A percentile compares a stretch with the other conserved stretches of the same genome.
phyloP scores from a whole-genome alignment of 169 alveolate genomes.

The Cryptosporidium bovis region DNA sequence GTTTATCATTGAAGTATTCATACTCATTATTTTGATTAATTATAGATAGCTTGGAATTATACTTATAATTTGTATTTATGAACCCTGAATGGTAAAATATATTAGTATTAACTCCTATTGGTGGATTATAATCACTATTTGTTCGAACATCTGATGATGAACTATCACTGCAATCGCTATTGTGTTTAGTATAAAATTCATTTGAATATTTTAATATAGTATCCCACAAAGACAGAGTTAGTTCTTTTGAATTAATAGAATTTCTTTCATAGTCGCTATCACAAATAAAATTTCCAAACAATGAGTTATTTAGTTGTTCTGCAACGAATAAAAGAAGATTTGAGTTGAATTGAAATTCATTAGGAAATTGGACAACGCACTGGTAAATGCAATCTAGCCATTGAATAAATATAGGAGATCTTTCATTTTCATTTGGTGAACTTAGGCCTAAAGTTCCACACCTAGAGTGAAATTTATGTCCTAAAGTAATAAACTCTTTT shows the following conservation, averaged over 20 bases:
- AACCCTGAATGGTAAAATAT: slow-evolving; percentile 18
- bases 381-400: slow-evolving; percentile 87
- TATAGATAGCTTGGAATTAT: background rate
- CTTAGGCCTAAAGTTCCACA: slow-evolving; percentile 81
- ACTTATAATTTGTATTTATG: slow-evolving; percentile 25
- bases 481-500: slow-evolving; percentile 88
- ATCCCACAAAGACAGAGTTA: slow-evolving; percentile 57
- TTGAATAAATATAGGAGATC: slow-evolving; percentile 89
- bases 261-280: slow-evolving; percentile 76
- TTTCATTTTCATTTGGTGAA: slow-evolving; percentile 77
- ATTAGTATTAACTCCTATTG: slow-evolving; percentile 6
- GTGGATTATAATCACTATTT: background rate
- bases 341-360: slow-evolving; percentile 85
- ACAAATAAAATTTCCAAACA: slow-evolving; percentile 87
- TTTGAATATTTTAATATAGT: background rate
- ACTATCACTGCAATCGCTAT: background rate
- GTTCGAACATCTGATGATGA: background rate
- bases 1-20: too few relatives aligned
- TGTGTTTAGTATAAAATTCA: background rate
- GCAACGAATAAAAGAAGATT: slow-evolving; percentile 81
- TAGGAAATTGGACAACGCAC: slow-evolving; percentile 84
- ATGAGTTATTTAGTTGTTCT: slow-evolving; percentile 79
- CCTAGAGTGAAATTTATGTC: slow-evolving; percentile 89
- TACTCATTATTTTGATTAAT: background rate
- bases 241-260: slow-evolving; percentile 2